phyloP scores from a whole-genome alignment of 257 asterid genomes.

The Solanum lycopersicoides region DNA sequence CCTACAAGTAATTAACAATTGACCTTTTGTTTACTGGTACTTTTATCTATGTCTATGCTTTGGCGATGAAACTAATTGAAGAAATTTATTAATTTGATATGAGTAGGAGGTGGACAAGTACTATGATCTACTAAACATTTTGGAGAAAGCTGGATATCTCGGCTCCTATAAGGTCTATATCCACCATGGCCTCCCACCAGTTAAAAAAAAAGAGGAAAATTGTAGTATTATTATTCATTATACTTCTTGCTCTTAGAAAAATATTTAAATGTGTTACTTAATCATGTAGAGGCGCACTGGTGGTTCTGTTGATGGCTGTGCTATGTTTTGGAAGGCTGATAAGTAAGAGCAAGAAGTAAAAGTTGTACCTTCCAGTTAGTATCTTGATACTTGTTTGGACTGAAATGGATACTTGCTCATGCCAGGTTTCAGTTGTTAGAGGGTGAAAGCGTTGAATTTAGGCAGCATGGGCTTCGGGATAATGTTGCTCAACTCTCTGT shows the following conservation, averaged over 20 bases:
- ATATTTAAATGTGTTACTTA: not conserved
- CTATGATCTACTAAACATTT: constrained; percentile 9
- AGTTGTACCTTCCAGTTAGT: not conserved
- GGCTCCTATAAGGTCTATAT: constrained; percentile 19
- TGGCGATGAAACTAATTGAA: not conserved
- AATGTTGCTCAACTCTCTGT: constrained; percentile 31
- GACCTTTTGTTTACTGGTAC: not conserved
- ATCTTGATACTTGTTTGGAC: not conserved
- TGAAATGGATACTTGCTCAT: not conserved
- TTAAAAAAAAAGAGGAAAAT: not conserved
- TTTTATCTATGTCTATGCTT: not conserved
- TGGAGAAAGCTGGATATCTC: constrained; percentile 25
- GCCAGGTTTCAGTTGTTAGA: constrained; percentile 22
- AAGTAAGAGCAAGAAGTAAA: constrained; percentile 6
- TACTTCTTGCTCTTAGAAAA: not conserved
- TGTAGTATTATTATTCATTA: not conserved
- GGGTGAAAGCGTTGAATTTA: constrained; percentile 23
- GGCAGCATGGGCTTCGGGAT: constrained; percentile 23
- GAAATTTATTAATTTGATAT: not conserved
- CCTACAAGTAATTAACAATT: constrained; percentile 13
- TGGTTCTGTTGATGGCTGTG: constrained; percentile 28
- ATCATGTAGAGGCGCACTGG: constrained; percentile 29
- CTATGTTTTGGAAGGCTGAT: constrained; percentile 25
- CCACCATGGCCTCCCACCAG: not conserved
- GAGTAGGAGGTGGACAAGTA: constrained; percentile 33